Base-by-base conservation (phyloP, 2,329 filamentous ascomycete species). In the Blumeriella jaapii region DNA sequence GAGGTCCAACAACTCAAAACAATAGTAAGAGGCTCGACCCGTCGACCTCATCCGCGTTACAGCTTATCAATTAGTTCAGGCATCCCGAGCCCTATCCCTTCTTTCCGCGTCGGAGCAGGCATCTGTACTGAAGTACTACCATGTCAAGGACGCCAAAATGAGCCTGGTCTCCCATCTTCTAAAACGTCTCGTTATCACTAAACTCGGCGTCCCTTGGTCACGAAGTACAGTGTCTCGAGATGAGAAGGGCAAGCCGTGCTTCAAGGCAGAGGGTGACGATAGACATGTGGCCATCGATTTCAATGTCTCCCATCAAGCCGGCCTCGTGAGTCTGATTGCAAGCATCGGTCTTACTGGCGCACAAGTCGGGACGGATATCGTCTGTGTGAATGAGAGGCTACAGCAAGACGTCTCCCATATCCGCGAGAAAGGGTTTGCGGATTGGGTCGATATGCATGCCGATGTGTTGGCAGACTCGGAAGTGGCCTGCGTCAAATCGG, bases 241-340 rank as follows among this genome's bases (percentile, higher is more conserved):
- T 61, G 41, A 59, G 55, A 42, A 63, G 12, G 48, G 53, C 51
- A 53, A 61, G 63, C 62, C 65, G 44, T 57, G 63, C 55, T 60
- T 67, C 43, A 47, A 40, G 6, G 36, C 40, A 6, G 11, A 24
- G 8, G 7, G 10, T 18, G 22, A 28, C 10, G 11, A 27, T 5
- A 29, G 23, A 18, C 38, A 42, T 18, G 29, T 36, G 20, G 29
- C 18, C 13, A 43, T 71, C 20, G 66, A 69, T 40, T 87, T 89
- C 65, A 89, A 89, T 58, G 69, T 87, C 36, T 78, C 73, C 29
- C 82, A 89, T 56, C 82, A 89, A 61, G 78, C 77, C 6, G 82
- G 82, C 2, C 61, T 89, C 11, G 82, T 86, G 0, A 71, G 71
- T 2, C 61, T 87, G 18, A 66, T 80, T 9, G 78, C 77, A 14